These are phyloP conservation scores for Fistulinella prunicolor DNA, from an alignment of 768 basidiomycete species.

Conservation along the genomic window DNA sequence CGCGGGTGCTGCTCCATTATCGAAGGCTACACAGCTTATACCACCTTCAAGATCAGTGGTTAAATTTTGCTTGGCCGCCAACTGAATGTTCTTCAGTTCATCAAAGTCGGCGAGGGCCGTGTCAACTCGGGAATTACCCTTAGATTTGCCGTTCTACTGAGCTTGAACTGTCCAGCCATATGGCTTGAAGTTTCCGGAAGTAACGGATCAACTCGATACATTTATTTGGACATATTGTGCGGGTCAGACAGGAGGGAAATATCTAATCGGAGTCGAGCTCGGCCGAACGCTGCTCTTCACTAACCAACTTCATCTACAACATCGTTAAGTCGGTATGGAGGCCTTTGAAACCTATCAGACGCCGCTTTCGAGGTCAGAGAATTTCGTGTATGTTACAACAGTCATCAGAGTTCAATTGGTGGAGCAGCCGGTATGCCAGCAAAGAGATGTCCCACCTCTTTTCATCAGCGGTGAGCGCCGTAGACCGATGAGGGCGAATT, in stretches of 20 bases:
- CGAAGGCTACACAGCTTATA: too few relatives aligned
- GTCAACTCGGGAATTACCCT: too few relatives aligned
- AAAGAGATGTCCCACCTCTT: slow-evolving; percentile 98
- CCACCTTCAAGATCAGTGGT: too few relatives aligned
- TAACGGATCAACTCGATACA: not conserved
- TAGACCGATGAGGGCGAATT: not conserved
- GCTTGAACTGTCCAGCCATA: too few relatives aligned
- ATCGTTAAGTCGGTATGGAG: slow-evolving; percentile 46
- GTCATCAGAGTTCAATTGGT: slow-evolving; percentile 1
- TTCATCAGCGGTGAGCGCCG: slow-evolving; percentile 74
- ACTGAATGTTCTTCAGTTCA: too few relatives aligned
- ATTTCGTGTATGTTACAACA: not conserved
- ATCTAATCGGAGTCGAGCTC: slow-evolving; percentile 3
- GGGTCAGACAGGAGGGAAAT: not conserved
- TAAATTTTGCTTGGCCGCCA: too few relatives aligned
- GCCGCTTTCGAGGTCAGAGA: slow-evolving; percentile 69
- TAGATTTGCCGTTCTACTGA: too few relatives aligned
- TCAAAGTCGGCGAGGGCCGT: too few relatives aligned
- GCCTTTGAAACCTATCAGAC: slow-evolving; percentile 73
- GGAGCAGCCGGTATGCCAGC: slow-evolving; percentile 90
- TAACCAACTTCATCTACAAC: too few relatives aligned
- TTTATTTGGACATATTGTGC: not conserved
- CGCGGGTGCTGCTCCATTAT: too few relatives aligned
- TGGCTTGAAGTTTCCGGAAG: too few relatives aligned
- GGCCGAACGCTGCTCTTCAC: too few relatives aligned